phyloP scores from a whole-genome alignment of 2,329 filamentous ascomycete genomes.

The Arthrobotrys megalospora region DNA sequence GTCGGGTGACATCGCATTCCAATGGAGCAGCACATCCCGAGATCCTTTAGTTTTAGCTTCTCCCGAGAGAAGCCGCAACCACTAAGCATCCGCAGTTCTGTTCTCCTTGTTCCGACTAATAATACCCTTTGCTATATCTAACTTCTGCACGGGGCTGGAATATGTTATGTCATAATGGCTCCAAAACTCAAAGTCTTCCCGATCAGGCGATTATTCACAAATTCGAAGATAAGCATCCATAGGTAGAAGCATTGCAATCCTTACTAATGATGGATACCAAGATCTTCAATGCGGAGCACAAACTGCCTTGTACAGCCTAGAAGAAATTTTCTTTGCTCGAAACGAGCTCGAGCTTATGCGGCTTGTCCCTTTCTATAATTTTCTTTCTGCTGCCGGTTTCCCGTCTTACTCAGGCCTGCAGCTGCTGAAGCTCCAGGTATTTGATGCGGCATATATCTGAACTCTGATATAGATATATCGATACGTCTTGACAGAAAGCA shows the following conservation, averaged over 20 bases:
- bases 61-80: conserved; percentile 42
- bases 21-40: not conserved
- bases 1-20: conserved; percentile 46
- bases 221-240: conserved; percentile 5
- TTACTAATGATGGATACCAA: conserved; percentile 25
- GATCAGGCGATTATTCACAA: conserved; percentile 6
- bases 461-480: conserved; percentile 13
- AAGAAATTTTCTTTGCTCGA: not conserved
- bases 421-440: conserved; percentile 17
- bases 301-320: conserved; percentile 24
- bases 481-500: conserved; percentile 13
- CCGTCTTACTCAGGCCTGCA: conserved; percentile 57
- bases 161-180: not conserved
- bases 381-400: conserved; percentile 41
- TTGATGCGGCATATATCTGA: conserved; percentile 47
- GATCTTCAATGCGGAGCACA: not conserved
- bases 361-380: conserved; percentile 17
- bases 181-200: not conserved
- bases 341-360: conserved; percentile 55
- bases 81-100: conserved; percentile 23
- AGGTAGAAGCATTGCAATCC: not conserved
- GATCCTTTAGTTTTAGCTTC: not conserved
- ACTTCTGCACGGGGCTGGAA: not conserved
- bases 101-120: conserved; percentile 12
- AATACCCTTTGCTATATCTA: not conserved